Evolutionary conservation across 2,329 filamentous ascomycete species (phyloP).

Genomic region (Fusarium transvaalense): DNA sequence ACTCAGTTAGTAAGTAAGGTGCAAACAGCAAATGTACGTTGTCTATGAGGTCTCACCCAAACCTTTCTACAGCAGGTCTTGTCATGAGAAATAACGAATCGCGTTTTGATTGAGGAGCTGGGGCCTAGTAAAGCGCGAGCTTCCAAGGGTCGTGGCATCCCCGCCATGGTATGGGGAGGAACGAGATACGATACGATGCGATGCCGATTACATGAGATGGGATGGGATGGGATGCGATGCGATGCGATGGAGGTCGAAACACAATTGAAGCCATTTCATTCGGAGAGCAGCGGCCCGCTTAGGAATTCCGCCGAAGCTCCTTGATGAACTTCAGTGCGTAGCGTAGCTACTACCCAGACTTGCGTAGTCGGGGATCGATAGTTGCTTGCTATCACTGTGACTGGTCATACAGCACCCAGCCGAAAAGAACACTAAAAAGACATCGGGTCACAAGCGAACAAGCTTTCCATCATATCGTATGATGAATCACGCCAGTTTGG

Average conservation of each 20-base stretch:
- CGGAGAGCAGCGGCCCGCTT: not conserved
- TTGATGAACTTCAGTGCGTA: not conserved
- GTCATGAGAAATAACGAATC: not conserved
- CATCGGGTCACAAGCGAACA: slow-evolving; percentile 4
- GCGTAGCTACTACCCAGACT: slow-evolving; percentile 10
- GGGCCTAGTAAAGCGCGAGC: slow-evolving; percentile 31
- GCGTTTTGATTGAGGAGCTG: slow-evolving; percentile 31
- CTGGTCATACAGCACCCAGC: slow-evolving; percentile 15
- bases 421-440: slow-evolving; percentile 12
- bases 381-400: slow-evolving; percentile 29
- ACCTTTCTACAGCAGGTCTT: not conserved
- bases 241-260: slow-evolving; percentile 5
- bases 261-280: not conserved
- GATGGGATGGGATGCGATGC: slow-evolving; percentile 17
- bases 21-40: not conserved
- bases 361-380: slow-evolving; percentile 23
- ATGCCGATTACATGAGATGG: slow-evolving; percentile 36
- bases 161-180: slow-evolving; percentile 34
- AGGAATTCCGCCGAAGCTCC: slow-evolving; percentile 4
- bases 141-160: slow-evolving; percentile 29
- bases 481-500: slow-evolving; percentile 45
- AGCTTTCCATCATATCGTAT: slow-evolving; percentile 43
- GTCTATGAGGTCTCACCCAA: not conserved
- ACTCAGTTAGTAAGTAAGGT: not conserved
- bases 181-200: slow-evolving; percentile 46